Percentiles rank a stretch among this genome's conserved stretches.
Conservation (phyloP, 768 basidiomycete genomes). For the Udeniomyces megalosporus region DNA sequence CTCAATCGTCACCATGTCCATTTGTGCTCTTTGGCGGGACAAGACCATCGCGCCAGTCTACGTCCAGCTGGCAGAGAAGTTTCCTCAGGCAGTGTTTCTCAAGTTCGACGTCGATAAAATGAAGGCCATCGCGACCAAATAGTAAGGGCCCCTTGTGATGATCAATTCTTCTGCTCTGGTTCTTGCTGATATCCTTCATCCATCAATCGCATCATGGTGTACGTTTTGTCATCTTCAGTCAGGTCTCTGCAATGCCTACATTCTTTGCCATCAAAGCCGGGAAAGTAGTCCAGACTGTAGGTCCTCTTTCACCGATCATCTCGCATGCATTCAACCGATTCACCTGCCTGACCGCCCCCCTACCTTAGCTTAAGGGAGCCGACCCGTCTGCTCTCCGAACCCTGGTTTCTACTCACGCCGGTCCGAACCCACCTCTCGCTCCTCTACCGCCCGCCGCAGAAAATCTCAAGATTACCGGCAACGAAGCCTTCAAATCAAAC, state of each 20-base stretch:
- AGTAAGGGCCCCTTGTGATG: background rate
- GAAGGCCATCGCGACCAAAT: constrained; percentile 9
- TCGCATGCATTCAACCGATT: background rate
- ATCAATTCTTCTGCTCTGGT: background rate
- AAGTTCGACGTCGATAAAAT: constrained; percentile 13
- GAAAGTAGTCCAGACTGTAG: background rate
- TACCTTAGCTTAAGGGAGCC: constrained; percentile 11
- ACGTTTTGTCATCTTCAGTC: background rate
- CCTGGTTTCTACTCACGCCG: constrained; percentile 10
- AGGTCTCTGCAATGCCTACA: constrained; percentile 13
- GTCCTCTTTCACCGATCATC: background rate
- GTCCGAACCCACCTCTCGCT: constrained; percentile 3
- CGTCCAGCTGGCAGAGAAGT: background rate
- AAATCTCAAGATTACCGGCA: constrained; percentile 5
- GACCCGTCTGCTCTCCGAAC: constrained; percentile 8
- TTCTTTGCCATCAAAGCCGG: constrained; percentile 10
- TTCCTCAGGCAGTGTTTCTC: background rate
- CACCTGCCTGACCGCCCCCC: background rate
- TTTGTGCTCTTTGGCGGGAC: background rate
- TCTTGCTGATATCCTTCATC: background rate
- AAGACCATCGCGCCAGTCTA: constrained; percentile 10
- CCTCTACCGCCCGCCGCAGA: constrained; percentile 11
- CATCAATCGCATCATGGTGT: background rate
- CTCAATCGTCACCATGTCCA: background rate
- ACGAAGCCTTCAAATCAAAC: background rate